A percentile compares a stretch with the other conserved stretches of the same genome.
Evolutionary conservation across 768 basidiomycete genomes (phyloP).

Genomic region (Suillus tomentosus): DNA sequence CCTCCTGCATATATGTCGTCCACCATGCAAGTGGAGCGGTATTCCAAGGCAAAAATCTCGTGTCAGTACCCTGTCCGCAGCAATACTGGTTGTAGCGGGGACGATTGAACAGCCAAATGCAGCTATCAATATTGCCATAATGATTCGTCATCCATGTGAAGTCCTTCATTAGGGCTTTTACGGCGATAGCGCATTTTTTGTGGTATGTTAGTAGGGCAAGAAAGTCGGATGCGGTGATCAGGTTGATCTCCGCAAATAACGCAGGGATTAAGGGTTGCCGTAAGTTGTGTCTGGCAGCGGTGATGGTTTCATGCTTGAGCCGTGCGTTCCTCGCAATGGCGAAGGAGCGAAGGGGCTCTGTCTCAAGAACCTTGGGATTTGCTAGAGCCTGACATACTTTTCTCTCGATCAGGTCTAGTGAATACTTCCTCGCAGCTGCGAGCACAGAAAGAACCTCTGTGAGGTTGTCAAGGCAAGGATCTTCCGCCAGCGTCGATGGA

Average conservation of each 20-base stretch:
- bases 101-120: slow-evolving; percentile 18
- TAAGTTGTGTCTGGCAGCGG: slow-evolving; percentile 29
- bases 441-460: slow-evolving; percentile 24
- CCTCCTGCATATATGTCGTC: slow-evolving; percentile 25
- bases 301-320: slow-evolving; percentile 22
- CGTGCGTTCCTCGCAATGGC: slow-evolving; percentile 30
- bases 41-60: background rate
- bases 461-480: slow-evolving; percentile 21
- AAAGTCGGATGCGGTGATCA: slow-evolving; percentile 24
- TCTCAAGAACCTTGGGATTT: slow-evolving; percentile 15
- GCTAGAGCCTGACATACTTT: slow-evolving; percentile 21
- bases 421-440: slow-evolving; percentile 30
- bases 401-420: slow-evolving; percentile 12
- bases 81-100: background rate
- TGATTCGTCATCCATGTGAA: slow-evolving; percentile 16
- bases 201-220: slow-evolving; percentile 19
- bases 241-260: slow-evolving; percentile 23
- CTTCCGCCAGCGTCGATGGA: slow-evolving; percentile 25
- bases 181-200: slow-evolving; percentile 9
- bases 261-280: slow-evolving; percentile 20
- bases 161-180: background rate
- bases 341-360: slow-evolving; percentile 27
- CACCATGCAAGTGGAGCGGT: slow-evolving; percentile 20
- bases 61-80: background rate
- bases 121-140: slow-evolving; percentile 12